phyloP scores from a whole-genome alignment of 371 early-diverging fungal genomes.

The Mucor velutinosus region DNA sequence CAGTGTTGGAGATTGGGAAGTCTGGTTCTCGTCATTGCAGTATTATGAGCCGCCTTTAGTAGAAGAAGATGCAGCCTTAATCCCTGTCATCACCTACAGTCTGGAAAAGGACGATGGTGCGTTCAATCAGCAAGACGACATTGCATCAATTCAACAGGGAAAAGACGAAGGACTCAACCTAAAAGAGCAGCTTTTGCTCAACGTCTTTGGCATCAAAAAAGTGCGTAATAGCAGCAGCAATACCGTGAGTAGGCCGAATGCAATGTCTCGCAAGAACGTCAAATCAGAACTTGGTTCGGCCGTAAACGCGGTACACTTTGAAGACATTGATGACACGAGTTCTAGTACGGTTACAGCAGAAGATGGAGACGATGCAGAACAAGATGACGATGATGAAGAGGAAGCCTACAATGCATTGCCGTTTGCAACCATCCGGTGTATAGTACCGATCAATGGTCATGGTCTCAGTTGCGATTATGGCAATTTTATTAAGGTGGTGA shows the following conservation, averaged over 20 bases:
- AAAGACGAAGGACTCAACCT: neutral
- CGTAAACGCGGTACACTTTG: neutral
- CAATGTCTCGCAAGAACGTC: neutral
- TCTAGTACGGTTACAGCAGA: neutral
- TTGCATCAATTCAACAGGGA: neutral
- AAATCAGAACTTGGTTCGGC: neutral
- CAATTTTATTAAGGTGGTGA: slow-evolving; percentile 47
- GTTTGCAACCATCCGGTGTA: slow-evolving; percentile 32
- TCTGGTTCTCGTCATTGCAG: slow-evolving; percentile 42
- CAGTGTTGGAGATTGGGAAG: slow-evolving; percentile 30
- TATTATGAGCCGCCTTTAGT: slow-evolving; percentile 25
- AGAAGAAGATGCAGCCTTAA: slow-evolving; percentile 1
- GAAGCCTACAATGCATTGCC: slow-evolving; percentile 34
- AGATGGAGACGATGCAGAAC: slow-evolving; percentile 22
- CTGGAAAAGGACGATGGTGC: slow-evolving; percentile 21
- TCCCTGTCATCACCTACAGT: slow-evolving; percentile 30
- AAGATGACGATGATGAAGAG: slow-evolving; percentile 27
- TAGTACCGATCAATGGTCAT: slow-evolving; percentile 29
- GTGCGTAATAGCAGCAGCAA: neutral
- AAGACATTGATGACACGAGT: neutral
- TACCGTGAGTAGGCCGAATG: neutral
- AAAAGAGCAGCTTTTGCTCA: neutral
- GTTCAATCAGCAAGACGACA: neutral
- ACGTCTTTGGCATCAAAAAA: neutral
- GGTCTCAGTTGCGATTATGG: slow-evolving; percentile 49